Percentiles rank a stretch among this genome's conserved stretches.
These are phyloP conservation scores for Neofusicoccum kwambonambiense DNA, from an alignment of 2,329 filamentous ascomycete genomes.

Conservation along the genomic window DNA sequence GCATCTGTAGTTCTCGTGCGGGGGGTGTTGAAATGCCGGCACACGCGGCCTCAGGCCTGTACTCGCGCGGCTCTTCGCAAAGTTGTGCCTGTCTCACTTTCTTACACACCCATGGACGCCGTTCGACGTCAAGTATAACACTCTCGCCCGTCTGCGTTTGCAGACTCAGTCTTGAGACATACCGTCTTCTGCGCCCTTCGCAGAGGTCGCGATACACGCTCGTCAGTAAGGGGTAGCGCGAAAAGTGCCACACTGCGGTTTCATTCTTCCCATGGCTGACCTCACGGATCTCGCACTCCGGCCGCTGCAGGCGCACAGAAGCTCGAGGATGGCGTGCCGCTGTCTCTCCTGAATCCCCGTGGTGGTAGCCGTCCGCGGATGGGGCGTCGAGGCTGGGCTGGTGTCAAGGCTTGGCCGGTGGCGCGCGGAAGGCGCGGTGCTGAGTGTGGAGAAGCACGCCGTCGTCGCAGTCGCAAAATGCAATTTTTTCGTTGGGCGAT, in stretches of 20 bases:
- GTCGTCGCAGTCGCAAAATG: not conserved
- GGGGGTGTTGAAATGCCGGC: not conserved
- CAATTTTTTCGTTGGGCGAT: not conserved
- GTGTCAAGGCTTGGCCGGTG: slow-evolving; percentile 6
- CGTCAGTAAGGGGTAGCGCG: not conserved
- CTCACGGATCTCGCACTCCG: not conserved
- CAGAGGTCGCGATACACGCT: not conserved
- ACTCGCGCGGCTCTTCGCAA: not conserved
- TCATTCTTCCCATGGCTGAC: not conserved
- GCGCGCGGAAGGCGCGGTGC: not conserved
- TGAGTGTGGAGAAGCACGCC: not conserved
- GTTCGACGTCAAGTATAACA: not conserved
- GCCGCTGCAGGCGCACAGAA: not conserved
- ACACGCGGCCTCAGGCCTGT: not conserved
- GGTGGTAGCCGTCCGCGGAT: not conserved
- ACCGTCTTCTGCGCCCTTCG: not conserved
- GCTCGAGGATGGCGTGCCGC: not conserved
- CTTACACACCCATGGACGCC: not conserved
- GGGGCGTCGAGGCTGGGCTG: not conserved
- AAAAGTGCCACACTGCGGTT: not conserved
- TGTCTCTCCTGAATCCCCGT: not conserved
- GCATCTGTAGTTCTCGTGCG: not conserved
- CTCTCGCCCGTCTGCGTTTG: not conserved
- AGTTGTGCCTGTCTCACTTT: not conserved
- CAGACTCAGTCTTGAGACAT: not conserved